Evolutionary conservation across 768 basidiomycete genomes (phyloP).

Genomic region (Gelatoporia subvermispora): DNA sequence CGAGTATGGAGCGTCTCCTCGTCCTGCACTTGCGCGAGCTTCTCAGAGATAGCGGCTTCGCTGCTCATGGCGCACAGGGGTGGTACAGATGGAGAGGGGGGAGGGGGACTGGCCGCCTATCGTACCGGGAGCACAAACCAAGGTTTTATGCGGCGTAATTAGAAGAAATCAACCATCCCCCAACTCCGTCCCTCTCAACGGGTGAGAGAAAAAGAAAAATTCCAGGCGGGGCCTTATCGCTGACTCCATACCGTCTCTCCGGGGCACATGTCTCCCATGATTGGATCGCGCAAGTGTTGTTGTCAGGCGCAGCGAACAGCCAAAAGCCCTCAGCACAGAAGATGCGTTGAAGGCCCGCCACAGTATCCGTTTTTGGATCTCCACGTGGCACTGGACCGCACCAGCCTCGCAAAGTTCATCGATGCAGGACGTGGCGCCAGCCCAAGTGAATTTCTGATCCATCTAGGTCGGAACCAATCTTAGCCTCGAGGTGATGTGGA

Average conservation of each 20-base stretch:
- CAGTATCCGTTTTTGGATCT: slow-evolving; percentile 2
- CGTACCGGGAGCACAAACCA: neutral
- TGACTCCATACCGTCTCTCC: neutral
- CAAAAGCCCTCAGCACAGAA: slow-evolving; percentile 24
- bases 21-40: slow-evolving; percentile 6
- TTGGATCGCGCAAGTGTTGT: slow-evolving; percentile 9
- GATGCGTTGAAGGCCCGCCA: neutral
- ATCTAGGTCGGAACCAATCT: too few species aligned
- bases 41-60: slow-evolving; percentile 11
- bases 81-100: neutral
- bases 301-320: slow-evolving; percentile 21
- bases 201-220: slow-evolving; percentile 3
- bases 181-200: neutral
- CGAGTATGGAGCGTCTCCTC: slow-evolving; percentile 34
- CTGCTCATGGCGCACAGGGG: slow-evolving; percentile 14
- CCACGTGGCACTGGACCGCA: slow-evolving; percentile 8
- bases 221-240: slow-evolving; percentile 7
- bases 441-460: too few species aligned
- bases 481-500: too few species aligned
- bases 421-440: neutral
- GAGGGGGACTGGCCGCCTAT: neutral
- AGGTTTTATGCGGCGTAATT: neutral
- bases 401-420: slow-evolving; percentile 1
- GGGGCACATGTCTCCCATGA: slow-evolving; percentile 18
- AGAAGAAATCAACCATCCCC: neutral